These are phyloP conservation scores for Coemansia sp. DNA, from an alignment of 192 early-diverging fungal species.

Conservation along the genomic window DNA sequence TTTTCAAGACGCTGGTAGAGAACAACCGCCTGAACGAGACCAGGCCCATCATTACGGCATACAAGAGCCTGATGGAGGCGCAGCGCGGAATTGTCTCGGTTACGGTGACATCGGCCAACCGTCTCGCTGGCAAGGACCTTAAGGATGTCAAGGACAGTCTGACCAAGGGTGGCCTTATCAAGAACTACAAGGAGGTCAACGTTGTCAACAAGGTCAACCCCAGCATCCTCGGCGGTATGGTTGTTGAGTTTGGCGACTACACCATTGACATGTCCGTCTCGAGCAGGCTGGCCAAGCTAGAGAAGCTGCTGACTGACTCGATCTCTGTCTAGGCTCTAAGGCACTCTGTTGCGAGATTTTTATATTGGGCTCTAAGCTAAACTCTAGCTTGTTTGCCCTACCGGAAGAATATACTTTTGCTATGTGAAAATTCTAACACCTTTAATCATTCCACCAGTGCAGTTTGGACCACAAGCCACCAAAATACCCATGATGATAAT, in stretches of 20 bases:
- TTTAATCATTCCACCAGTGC: too few species aligned
- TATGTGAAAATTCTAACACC: too few species aligned
- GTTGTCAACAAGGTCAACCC: slow-evolving; percentile 82
- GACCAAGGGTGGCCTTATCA: slow-evolving; percentile 78
- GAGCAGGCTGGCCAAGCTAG: slow-evolving; percentile 94
- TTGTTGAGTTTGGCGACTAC: slow-evolving; percentile 97
- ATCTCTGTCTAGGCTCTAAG: slow-evolving; percentile 39
- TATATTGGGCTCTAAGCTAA: too few species aligned
- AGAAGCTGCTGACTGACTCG: slow-evolving; percentile 82
- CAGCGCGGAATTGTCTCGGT: slow-evolving; percentile 87
- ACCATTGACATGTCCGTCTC: slow-evolving; percentile 98
- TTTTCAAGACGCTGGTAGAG: slow-evolving; percentile 90
- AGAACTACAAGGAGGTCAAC: slow-evolving; percentile 80
- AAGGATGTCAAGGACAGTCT: slow-evolving; percentile 77
- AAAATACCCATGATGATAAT: too few species aligned
- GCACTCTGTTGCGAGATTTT: neutral
- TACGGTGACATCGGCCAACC: slow-evolving; percentile 85
- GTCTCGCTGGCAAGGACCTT: slow-evolving; percentile 71
- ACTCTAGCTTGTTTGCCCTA: too few species aligned
- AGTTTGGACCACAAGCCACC: too few species aligned
- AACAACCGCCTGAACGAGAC: slow-evolving; percentile 93
- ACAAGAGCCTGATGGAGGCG: slow-evolving; percentile 84
- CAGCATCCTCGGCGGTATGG: slow-evolving; percentile 91
- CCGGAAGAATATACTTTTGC: too few species aligned
- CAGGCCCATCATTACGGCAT: slow-evolving; percentile 78